These are phyloP conservation scores for Arxiozyma bovina DNA, from an alignment of 1,139 yeast species.

Conservation along the genomic window DNA sequence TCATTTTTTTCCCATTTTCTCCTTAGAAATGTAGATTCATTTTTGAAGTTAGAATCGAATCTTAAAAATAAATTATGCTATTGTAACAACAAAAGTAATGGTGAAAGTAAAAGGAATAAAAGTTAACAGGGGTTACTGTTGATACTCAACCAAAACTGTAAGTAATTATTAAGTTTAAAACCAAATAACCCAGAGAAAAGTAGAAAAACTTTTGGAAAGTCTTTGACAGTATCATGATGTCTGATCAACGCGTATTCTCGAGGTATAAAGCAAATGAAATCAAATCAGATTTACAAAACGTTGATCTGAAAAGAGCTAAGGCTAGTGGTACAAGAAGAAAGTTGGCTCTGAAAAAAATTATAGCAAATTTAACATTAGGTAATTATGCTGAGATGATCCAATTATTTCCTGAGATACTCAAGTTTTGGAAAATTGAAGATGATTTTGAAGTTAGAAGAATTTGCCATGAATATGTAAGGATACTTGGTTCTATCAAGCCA, in stretches of 20 bases:
- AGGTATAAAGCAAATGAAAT: slow-evolving; percentile 31
- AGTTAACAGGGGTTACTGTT: no score
- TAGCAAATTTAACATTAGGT: slow-evolving; percentile 78
- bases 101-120: not conserved
- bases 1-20: no score
- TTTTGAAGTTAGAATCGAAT: no score
- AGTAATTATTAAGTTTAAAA: no score
- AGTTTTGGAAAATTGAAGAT: slow-evolving; percentile 55
- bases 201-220: no score
- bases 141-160: no score
- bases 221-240: slow-evolving; percentile 13
- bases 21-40: not conserved
- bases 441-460: slow-evolving; percentile 59
- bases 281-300: slow-evolving; percentile 28
- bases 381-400: slow-evolving; percentile 60
- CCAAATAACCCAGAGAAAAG: not conserved
- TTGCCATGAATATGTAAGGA: slow-evolving; percentile 51
- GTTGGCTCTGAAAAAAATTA: slow-evolving; percentile 59
- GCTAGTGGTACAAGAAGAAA: slow-evolving; percentile 38
- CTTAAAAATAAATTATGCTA: no score
- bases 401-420: slow-evolving; percentile 59
- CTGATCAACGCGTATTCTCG: slow-evolving; percentile 27
- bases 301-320: slow-evolving; percentile 31
- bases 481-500: slow-evolving; percentile 54
- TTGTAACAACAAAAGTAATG: no score